Evolutionary conservation across 2,329 filamentous ascomycete species (phyloP).

Genomic region (Pyrenochaeta sp.): DNA sequence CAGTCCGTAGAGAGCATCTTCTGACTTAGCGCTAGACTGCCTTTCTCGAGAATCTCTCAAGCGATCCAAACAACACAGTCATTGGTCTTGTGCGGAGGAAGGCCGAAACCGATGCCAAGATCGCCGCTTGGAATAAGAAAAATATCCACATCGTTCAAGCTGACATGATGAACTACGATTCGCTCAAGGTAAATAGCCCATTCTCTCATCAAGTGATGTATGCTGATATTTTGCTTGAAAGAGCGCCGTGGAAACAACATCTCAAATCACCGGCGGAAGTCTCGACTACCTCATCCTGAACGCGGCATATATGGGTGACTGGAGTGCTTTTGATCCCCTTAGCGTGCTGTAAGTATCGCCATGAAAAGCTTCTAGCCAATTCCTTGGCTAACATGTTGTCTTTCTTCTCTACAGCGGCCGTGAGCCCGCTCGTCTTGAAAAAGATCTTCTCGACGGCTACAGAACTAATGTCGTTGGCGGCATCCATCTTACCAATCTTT

Average conservation of each 20-base stretch:
- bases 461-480: constrained; percentile 41
- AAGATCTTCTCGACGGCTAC: constrained; percentile 22
- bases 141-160: constrained; percentile 51
- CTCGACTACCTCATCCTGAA: constrained; percentile 55
- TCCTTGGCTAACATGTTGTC: neutral
- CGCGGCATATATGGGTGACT: constrained; percentile 36
- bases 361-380: neutral
- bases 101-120: constrained; percentile 9
- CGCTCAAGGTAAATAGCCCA: constrained; percentile 28
- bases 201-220: neutral
- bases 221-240: neutral
- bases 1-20: no score
- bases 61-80: constrained; percentile 36
- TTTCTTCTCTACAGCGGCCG: constrained; percentile 7
- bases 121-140: constrained; percentile 10
- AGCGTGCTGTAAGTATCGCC: constrained; percentile 11
- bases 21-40: constrained; percentile 30
- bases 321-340: constrained; percentile 13
- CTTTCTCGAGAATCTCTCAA: constrained; percentile 40
- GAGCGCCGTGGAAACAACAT: constrained; percentile 38
- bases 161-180: constrained; percentile 44
- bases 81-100: constrained; percentile 44
- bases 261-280: constrained; percentile 44
- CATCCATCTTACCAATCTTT: constrained; percentile 48
- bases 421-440: constrained; percentile 7